Conservation (phyloP, 2,329 filamentous ascomycete genomes). For the Penicillium sclerotiorum region DNA sequence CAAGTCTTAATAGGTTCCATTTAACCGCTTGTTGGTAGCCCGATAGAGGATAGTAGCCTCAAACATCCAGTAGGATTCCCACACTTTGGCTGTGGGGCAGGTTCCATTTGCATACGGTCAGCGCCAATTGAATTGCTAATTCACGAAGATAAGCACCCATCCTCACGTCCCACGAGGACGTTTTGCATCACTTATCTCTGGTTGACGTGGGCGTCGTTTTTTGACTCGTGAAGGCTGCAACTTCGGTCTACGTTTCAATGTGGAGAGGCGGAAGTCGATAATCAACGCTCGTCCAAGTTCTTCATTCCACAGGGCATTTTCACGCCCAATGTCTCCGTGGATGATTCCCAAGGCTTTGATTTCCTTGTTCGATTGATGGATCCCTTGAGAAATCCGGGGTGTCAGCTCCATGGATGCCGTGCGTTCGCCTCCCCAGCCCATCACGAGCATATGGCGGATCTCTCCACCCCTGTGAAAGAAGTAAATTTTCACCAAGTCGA, state of each 20-base stretch:
- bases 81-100: too few relatives aligned
- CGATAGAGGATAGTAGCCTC: too few relatives aligned
- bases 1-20: too few relatives aligned
- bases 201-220: background rate
- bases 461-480: background rate
- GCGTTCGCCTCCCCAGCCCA: background rate
- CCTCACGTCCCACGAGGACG: too few relatives aligned
- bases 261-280: background rate
- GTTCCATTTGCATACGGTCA: too few relatives aligned
- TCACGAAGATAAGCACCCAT: too few relatives aligned
- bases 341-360: background rate
- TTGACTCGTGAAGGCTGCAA: background rate
- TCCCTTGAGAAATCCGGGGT: background rate
- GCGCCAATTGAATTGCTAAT: too few relatives aligned
- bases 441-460: background rate
- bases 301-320: constrained; percentile 1
- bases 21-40: too few relatives aligned
- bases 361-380: constrained; percentile 1
- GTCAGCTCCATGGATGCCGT: background rate
- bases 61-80: too few relatives aligned
- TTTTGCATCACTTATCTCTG: background rate
- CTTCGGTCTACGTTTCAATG: background rate
- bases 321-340: background rate
- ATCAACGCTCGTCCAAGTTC: background rate
- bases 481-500: background rate